Conservation (phyloP, 352 stramenopile species). For the Phytopythium litorale region DNA sequence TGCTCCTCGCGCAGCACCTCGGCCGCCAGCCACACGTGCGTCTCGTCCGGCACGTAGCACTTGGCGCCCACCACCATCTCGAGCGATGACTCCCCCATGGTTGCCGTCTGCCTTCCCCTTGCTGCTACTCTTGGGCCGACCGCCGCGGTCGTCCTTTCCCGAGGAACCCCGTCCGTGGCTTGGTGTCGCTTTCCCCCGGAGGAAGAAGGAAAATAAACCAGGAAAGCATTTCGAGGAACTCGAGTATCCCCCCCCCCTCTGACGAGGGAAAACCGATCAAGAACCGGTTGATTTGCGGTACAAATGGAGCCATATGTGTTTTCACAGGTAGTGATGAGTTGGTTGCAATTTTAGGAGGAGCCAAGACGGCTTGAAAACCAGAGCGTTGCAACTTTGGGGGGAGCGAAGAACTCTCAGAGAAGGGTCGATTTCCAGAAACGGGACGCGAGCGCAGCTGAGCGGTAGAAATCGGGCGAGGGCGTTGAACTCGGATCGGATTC, state of each 20-base stretch:
- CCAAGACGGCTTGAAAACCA: too few relatives aligned
- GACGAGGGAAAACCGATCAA: neutral
- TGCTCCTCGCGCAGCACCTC: conserved; percentile 64
- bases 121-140: neutral
- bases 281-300: neutral
- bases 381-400: neutral
- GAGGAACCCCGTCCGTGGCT: neutral
- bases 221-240: neutral
- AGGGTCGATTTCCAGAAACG: neutral
- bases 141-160: neutral
- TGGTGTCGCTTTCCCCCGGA: neutral
- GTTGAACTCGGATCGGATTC: neutral
- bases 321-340: neutral
- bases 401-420: neutral
- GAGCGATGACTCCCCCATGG: conserved; percentile 10
- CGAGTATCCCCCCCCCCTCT: neutral
- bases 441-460: neutral
- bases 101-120: neutral
- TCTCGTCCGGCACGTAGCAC: conserved; percentile 81
- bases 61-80: conserved; percentile 50
- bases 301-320: conserved; percentile 5
- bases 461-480: neutral
- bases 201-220: conserved; percentile 6
- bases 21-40: conserved; percentile 72
- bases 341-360: conserved; percentile 1